These are phyloP conservation scores for Aspergillus japonicus DNA, from an alignment of 2,329 filamentous ascomycete species.

Conservation along the genomic window DNA sequence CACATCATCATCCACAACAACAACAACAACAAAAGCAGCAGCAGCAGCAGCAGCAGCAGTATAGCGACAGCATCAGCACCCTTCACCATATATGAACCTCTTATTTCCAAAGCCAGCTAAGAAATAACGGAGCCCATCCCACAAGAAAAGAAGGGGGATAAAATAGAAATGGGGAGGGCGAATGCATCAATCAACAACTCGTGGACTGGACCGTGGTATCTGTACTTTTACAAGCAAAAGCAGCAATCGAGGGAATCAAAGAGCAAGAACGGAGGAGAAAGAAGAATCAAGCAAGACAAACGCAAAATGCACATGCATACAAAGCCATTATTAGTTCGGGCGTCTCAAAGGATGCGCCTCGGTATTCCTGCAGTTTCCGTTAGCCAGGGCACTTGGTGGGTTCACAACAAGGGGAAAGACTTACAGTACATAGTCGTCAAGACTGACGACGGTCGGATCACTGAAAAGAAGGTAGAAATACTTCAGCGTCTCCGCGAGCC, in stretches of 20 bases:
- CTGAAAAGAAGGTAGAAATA: slow-evolving; percentile 51
- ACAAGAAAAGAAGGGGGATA: background rate
- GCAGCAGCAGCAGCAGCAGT: background rate
- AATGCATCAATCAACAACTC: slow-evolving; percentile 6
- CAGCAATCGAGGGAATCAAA: background rate
- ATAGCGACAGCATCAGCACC: background rate
- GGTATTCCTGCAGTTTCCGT: slow-evolving; percentile 33
- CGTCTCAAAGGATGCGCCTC: slow-evolving; percentile 43
- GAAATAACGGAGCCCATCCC: slow-evolving; percentile 4
- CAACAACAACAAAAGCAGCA: background rate
- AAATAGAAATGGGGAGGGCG: background rate
- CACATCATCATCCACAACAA: background rate
- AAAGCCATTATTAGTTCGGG: slow-evolving; percentile 24
- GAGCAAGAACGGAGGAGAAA: background rate
- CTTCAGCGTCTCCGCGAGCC: slow-evolving; percentile 56
- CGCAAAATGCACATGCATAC: slow-evolving; percentile 8
- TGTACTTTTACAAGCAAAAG: slow-evolving; percentile 7
- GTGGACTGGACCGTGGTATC: slow-evolving; percentile 7
- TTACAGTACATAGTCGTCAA: slow-evolving; percentile 50
- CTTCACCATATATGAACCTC: slow-evolving; percentile 4
- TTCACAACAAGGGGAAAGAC: slow-evolving; percentile 18
- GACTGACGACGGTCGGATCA: slow-evolving; percentile 42
- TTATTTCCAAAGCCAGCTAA: slow-evolving; percentile 9
- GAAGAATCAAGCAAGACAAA: slow-evolving; percentile 4
- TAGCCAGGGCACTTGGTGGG: background rate